Base-by-base conservation (phyloP, 1,284 basidiomycete genomes). In the Abortiporus biennis region DNA sequence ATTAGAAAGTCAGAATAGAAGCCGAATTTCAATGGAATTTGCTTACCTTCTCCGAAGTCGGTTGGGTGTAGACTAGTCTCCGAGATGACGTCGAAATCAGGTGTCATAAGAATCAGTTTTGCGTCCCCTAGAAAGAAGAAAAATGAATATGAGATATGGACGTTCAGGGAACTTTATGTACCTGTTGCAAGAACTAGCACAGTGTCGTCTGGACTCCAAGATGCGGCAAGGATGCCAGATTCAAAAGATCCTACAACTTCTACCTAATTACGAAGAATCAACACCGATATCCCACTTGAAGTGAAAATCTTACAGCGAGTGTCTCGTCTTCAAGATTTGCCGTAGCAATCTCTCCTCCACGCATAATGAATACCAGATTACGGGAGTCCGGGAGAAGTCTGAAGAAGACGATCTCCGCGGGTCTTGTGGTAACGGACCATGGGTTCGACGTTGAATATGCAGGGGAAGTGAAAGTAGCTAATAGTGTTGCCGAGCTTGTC, bases 181-280 rank as follows among this genome's bases (percentile, higher is more conserved):
- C 90, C 85, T 36, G 88, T 92, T 6, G 88, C 70, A 15, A 97
- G 68, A 1, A 80, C 79, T 2, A 98, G 68, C 16, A 92, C 66
- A 27, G 92, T 83, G 42, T 94, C 89, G 58, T 98, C 94, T 2
- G 94, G 92, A 45, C 85, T 85, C 92, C 93, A 98, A 4, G 76
- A 70, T 2, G 90, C 92, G 2, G 85, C 83, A 33, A 80, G 66
- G 40, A 99, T 84, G 0, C 91, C 92, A 20, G 79, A 73, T 45
- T 96, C 92, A 12, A 98, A 78, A 0, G 84, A 84, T 3, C 95
- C 94, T 40, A 93, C 81, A 4, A 90, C 74, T 50, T 93, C 88
- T 35, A 76, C 64, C 79, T 80, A 63, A 31, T 40, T 31, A 35
- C 22, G 23, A 45, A 47, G 38, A n/a, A 4, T 24, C 19, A 32